A percentile compares a stretch with the other conserved stretches of the same genome.
Conservation (phyloP, 192 early-diverging fungal genomes). For the Coemansia sp. region DNA sequence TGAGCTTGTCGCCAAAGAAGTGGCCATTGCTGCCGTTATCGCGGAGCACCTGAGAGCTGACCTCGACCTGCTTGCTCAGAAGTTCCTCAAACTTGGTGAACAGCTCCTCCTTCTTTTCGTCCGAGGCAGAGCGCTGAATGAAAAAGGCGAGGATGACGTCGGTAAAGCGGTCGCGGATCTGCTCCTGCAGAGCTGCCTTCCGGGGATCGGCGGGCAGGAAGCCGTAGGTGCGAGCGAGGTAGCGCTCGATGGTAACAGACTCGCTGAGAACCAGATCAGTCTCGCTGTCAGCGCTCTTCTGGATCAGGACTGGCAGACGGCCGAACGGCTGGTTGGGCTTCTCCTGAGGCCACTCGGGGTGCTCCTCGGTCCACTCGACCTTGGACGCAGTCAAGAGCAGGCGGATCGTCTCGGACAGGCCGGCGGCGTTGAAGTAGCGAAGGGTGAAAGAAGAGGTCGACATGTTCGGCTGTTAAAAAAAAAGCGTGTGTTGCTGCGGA, state of each 20-base stretch:
- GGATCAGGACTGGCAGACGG: conserved; percentile 55
- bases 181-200: conserved; percentile 39
- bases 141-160: conserved; percentile 7
- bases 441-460: conserved; percentile 17
- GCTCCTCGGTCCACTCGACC: conserved; percentile 47
- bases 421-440: conserved; percentile 28
- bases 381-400: conserved; percentile 47
- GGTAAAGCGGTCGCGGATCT: conserved; percentile 23
- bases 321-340: conserved; percentile 57
- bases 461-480: neutral
- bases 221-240: conserved; percentile 54
- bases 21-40: conserved; percentile 61
- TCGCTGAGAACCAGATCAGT: conserved; percentile 44
- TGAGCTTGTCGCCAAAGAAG: conserved; percentile 45
- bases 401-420: conserved; percentile 31
- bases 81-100: conserved; percentile 14
- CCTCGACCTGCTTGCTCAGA: conserved; percentile 29
- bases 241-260: conserved; percentile 58
- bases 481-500: conserved; percentile 9
- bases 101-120: conserved; percentile 16
- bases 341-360: conserved; percentile 55
- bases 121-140: neutral
- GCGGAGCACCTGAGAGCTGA: conserved; percentile 37
- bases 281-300: conserved; percentile 31
- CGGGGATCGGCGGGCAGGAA: conserved; percentile 39